Evolutionary conservation across 371 early-diverging fungal genomes (phyloP).

Genomic region (Umbelopsis sp.): DNA sequence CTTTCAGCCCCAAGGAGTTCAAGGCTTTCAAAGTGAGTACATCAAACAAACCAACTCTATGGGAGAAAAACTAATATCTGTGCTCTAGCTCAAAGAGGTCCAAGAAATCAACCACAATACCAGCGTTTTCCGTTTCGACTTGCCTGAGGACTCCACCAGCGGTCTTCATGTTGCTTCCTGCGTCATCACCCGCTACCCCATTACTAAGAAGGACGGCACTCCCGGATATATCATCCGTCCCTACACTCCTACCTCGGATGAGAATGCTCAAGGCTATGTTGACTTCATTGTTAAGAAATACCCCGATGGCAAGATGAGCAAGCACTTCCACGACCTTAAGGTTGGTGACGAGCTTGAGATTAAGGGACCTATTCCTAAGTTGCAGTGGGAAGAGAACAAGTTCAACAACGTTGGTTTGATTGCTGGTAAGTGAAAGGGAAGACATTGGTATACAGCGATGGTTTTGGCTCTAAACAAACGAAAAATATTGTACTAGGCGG

Average conservation of each 20-base stretch:
- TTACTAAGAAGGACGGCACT: conserved; percentile 65
- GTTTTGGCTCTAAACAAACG: no score
- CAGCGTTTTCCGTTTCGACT: conserved; percentile 76
- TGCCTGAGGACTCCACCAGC: conserved; percentile 69
- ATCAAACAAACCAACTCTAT: neutral
- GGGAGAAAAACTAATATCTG: neutral
- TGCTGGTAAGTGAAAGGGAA: conserved; percentile 41
- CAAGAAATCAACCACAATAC: conserved; percentile 79
- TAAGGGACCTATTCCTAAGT: conserved; percentile 93
- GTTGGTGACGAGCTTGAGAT: conserved; percentile 84
- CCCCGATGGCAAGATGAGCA: conserved; percentile 73
- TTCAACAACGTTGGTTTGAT: conserved; percentile 83
- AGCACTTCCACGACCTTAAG: conserved; percentile 76
- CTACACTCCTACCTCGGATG: conserved; percentile 87
- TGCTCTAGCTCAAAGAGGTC: conserved; percentile 53
- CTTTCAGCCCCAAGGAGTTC: conserved; percentile 71
- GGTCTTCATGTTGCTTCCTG: conserved; percentile 83
- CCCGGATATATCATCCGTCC: conserved; percentile 78
- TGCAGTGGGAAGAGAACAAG: conserved; percentile 74
- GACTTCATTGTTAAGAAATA: conserved; percentile 90
- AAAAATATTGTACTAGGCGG: conserved; percentile 63
- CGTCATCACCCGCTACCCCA: conserved; percentile 74
- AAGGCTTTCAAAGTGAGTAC: conserved; percentile 62
- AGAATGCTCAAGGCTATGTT: conserved; percentile 75
- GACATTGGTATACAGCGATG: no score